Evolutionary conservation across 768 basidiomycete species (phyloP).

Genomic region (Clavaria fumosa): DNA sequence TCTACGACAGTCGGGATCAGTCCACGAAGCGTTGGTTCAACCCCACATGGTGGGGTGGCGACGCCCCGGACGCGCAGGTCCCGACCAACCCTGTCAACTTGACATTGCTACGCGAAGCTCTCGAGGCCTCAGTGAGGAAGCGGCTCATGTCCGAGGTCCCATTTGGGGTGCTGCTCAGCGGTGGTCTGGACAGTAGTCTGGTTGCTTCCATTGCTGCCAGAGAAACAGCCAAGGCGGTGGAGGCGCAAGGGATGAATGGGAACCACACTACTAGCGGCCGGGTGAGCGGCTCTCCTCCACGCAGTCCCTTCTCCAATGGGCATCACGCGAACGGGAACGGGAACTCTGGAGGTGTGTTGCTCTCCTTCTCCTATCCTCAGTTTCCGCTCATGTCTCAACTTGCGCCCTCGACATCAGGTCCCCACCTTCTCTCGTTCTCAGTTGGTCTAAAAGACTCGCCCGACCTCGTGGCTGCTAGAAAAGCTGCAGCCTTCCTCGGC

Average conservation of each 20-base stretch:
- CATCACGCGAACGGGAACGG: too few relatives aligned
- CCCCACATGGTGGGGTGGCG: slow-evolving; percentile 84
- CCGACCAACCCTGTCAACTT: slow-evolving; percentile 51
- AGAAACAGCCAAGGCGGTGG: slow-evolving; percentile 83
- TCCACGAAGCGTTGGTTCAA: slow-evolving; percentile 74
- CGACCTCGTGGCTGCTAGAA: slow-evolving; percentile 84
- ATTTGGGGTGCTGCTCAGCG: slow-evolving; percentile 90
- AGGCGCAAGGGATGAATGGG: slow-evolving; percentile 44
- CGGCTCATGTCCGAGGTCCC: slow-evolving; percentile 97
- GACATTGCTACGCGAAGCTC: slow-evolving; percentile 54
- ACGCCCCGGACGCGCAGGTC: slow-evolving; percentile 36
- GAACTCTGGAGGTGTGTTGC: too few relatives aligned
- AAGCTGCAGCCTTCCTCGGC: slow-evolving; percentile 85
- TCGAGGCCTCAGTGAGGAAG: slow-evolving; percentile 89
- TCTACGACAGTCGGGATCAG: slow-evolving; percentile 75
- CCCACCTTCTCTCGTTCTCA: slow-evolving; percentile 94
- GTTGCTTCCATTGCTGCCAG: slow-evolving; percentile 91
- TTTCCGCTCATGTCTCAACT: slow-evolving; percentile 5
- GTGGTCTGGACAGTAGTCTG: slow-evolving; percentile 89
- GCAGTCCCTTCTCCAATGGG: slow-evolving; percentile 29
- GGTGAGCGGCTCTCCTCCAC: slow-evolving; percentile 46
- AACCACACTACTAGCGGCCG: slow-evolving; percentile 25
- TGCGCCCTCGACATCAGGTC: slow-evolving; percentile 65
- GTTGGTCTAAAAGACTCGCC: slow-evolving; percentile 92
- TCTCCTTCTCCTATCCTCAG: slow-evolving; percentile 9